Evolutionary conservation across 2,329 filamentous ascomycete species (phyloP).

Genomic region (Ophiostoma populinum): DNA sequence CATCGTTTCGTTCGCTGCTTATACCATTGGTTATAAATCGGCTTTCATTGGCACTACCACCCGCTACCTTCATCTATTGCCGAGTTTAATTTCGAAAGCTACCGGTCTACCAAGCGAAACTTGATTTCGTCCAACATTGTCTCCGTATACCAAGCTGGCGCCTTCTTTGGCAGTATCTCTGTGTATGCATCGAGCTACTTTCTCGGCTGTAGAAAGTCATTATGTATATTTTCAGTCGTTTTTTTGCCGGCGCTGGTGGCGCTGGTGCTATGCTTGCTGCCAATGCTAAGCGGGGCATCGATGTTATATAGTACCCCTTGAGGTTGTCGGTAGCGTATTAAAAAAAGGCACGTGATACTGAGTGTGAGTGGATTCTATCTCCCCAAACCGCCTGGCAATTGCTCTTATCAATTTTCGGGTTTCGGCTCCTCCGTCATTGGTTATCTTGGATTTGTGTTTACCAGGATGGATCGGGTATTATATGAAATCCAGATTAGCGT

Average conservation of each 20-base stretch:
- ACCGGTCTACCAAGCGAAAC: conserved; percentile 30
- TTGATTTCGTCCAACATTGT: conserved; percentile 60
- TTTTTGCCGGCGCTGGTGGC: conserved; percentile 55
- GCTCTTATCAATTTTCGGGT: no score
- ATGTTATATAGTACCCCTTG: conserved; percentile 44
- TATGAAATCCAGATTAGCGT: no score
- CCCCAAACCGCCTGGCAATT: no score
- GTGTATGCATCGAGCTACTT: conserved; percentile 51
- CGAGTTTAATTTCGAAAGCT: conserved; percentile 47
- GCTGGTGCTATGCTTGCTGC: conserved; percentile 57
- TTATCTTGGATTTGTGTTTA: no score
- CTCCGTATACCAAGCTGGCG: conserved; percentile 65
- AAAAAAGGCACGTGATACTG: no score
- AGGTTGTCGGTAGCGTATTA: conserved; percentile 45
- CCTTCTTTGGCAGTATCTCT: conserved; percentile 63
- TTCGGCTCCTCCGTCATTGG: no score
- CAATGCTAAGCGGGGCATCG: conserved; percentile 43
- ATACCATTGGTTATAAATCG: conserved; percentile 46
- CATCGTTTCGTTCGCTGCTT: conserved; percentile 37
- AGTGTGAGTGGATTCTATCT: no score
- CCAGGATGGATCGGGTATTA: no score
- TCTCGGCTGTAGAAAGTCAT: conserved; percentile 46
- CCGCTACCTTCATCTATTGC: conserved; percentile 49
- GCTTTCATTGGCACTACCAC: conserved; percentile 68
- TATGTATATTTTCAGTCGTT: conserved; percentile 41